Percentiles rank a stretch among this genome's conserved stretches.
Conservation (phyloP, 495 filamentous ascomycete species). For the Podospora fimiseda region DNA sequence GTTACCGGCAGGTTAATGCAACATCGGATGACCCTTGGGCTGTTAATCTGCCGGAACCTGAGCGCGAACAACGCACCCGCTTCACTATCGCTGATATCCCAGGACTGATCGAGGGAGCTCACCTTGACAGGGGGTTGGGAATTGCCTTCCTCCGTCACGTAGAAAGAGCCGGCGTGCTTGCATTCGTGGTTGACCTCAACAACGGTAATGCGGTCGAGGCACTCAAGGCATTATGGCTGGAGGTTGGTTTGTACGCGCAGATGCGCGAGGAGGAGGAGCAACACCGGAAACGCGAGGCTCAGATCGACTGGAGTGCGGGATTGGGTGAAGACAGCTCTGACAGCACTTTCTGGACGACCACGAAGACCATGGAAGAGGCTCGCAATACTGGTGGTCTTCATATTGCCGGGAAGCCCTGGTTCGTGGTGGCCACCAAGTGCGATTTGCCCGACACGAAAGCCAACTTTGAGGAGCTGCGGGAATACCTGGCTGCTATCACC, state of each 20-base stretch:
- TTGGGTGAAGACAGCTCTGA: constrained; percentile 18
- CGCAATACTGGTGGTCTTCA: constrained; percentile 44
- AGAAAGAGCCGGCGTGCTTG: constrained; percentile 84
- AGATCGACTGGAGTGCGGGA: constrained; percentile 35
- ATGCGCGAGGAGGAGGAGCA: constrained; percentile 56
- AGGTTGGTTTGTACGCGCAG: constrained; percentile 79
- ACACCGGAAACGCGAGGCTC: constrained; percentile 42
- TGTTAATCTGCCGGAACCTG: constrained; percentile 23
- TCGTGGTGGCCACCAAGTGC: constrained; percentile 92
- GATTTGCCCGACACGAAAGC: constrained; percentile 73
- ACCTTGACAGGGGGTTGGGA: constrained; percentile 86
- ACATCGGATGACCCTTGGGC: constrained; percentile 34
- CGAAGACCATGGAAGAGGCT: constrained; percentile 28
- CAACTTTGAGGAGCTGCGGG: constrained; percentile 63
- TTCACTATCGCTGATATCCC: constrained; percentile 97
- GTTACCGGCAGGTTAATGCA: constrained; percentile 14
- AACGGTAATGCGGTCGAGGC: constrained; percentile 70
- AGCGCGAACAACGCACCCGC: constrained; percentile 52
- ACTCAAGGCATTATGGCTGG: constrained; percentile 76
- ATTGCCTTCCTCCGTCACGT: constrained; percentile 90
- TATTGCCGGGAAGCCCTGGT: constrained; percentile 88
- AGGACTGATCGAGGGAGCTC: constrained; percentile 81
- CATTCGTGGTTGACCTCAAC: constrained; percentile 86
- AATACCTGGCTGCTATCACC: constrained; percentile 58
- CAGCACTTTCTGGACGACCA: constrained; percentile 18